Percentiles rank a stretch among this genome's conserved stretches.
Evolutionary conservation across 2,329 filamentous ascomycete genomes (phyloP).

Genomic region (Trichoderma endophyticum): DNA sequence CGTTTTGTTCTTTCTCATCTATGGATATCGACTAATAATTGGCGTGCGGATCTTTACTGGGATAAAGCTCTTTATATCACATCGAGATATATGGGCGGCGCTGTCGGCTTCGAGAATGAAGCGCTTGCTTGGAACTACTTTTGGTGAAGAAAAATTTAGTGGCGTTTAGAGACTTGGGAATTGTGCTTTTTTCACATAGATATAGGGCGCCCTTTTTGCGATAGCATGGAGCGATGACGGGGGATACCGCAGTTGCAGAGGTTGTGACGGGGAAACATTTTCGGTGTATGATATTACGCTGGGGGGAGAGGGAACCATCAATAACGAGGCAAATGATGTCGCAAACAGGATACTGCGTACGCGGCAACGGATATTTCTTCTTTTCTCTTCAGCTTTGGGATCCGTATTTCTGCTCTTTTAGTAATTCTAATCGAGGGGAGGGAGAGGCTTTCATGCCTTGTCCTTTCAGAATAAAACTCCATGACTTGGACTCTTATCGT

Average conservation of each 20-base stretch:
- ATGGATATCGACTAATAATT: conserved; percentile 15
- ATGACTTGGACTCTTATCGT: background rate
- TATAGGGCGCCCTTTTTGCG: background rate
- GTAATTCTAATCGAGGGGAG: background rate
- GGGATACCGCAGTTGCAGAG: background rate
- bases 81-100: conserved; percentile 6
- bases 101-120: conserved; percentile 14
- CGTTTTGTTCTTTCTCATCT: background rate
- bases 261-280: background rate
- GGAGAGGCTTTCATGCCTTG: background rate
- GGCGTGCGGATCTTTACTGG: conserved; percentile 18
- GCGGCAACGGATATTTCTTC: background rate
- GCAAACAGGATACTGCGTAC: conserved; percentile 16
- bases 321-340: background rate
- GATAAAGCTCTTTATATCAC: conserved; percentile 14
- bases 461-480: background rate
- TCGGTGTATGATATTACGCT: conserved; percentile 9
- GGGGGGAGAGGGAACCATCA: background rate
- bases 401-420: conserved; percentile 2
- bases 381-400: background rate
- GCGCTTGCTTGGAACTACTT: conserved; percentile 4
- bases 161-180: conserved; percentile 17
- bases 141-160: conserved; percentile 2
- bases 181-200: background rate
- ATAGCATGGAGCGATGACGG: conserved; percentile 4